phyloP scores from a whole-genome alignment of 2,329 filamentous ascomycete genomes.

The Alternaria viburni region DNA sequence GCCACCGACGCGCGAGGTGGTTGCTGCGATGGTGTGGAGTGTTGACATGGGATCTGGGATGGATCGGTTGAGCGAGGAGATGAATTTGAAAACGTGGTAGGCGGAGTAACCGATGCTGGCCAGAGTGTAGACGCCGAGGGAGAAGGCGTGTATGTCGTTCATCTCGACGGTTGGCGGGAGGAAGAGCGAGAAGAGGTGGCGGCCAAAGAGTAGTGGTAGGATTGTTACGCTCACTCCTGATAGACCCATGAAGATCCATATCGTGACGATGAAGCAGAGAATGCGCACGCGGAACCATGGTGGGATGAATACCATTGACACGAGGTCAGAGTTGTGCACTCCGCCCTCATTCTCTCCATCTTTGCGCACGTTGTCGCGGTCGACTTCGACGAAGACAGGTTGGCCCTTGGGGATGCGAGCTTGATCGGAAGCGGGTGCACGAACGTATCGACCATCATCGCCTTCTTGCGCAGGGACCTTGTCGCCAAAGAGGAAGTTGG shows the following conservation, averaged over 20 bases:
- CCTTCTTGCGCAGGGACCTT: conserved; percentile 83
- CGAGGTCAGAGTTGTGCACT: conserved; percentile 53
- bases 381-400: conserved; percentile 79
- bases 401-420: conserved; percentile 89
- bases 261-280: conserved; percentile 82
- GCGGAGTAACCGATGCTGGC: conserved; percentile 68
- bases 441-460: conserved; percentile 80
- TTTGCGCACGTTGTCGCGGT: conserved; percentile 68
- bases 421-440: conserved; percentile 92
- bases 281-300: conserved; percentile 83
- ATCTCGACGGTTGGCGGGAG: conserved; percentile 70
- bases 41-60: conserved; percentile 40
- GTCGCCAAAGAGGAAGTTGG: conserved; percentile 92
- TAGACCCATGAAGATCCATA: conserved; percentile 91
- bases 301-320: conserved; percentile 71
- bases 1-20: conserved; percentile 34
- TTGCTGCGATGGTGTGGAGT: conserved; percentile 31
- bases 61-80: conserved; percentile 31
- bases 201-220: conserved; percentile 83
- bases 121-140: conserved; percentile 82
- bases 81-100: conserved; percentile 58
- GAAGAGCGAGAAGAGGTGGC: conserved; percentile 74
- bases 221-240: conserved; percentile 88
- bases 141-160: conserved; percentile 97
- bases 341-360: conserved; percentile 60